Conservation (phyloP, 805 yeast genomes). For the Vanderwaltozyma yarrowii region DNA sequence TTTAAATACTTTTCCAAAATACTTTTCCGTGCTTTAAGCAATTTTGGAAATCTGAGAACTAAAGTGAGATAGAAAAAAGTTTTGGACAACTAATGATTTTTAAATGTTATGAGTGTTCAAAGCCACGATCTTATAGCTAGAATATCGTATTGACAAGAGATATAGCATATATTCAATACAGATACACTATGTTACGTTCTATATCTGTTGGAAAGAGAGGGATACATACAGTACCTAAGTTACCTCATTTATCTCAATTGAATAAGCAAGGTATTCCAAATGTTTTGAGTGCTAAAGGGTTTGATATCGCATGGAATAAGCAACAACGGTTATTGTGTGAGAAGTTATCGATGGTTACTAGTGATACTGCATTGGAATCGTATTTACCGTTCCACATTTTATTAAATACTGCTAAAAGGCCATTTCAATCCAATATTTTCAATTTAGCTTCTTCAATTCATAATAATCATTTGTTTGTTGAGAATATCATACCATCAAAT, state of each 20-base stretch:
- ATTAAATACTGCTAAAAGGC: constrained; percentile 53
- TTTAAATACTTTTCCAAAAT: too few species aligned
- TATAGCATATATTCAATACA: too few species aligned
- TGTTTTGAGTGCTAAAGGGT: constrained; percentile 38
- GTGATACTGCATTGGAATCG: constrained; percentile 72
- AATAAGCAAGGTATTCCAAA: constrained; percentile 21
- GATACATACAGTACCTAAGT: constrained; percentile 26
- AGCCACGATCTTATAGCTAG: too few species aligned
- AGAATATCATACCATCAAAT: constrained; percentile 33
- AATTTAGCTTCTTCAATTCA: constrained; percentile 86
- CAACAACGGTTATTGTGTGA: constrained; percentile 60
- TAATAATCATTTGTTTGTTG: constrained; percentile 83
- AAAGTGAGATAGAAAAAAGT: too few species aligned
- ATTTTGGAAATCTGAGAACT: too few species aligned
- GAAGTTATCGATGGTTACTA: constrained; percentile 51
- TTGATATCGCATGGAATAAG: constrained; percentile 67
- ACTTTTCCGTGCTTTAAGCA: too few species aligned
- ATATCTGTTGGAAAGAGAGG: constrained; percentile 13
- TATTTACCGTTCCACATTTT: constrained; percentile 64
- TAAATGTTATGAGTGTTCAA: too few species aligned
- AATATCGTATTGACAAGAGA: too few species aligned
- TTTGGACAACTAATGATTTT: too few species aligned
- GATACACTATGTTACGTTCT: constrained; percentile 4
- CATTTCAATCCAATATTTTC: constrained; percentile 56
- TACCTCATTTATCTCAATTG: constrained; percentile 12